Evolutionary conservation across 2,329 filamentous ascomycete species (phyloP).

Genomic region (Fusarium verrucosum): DNA sequence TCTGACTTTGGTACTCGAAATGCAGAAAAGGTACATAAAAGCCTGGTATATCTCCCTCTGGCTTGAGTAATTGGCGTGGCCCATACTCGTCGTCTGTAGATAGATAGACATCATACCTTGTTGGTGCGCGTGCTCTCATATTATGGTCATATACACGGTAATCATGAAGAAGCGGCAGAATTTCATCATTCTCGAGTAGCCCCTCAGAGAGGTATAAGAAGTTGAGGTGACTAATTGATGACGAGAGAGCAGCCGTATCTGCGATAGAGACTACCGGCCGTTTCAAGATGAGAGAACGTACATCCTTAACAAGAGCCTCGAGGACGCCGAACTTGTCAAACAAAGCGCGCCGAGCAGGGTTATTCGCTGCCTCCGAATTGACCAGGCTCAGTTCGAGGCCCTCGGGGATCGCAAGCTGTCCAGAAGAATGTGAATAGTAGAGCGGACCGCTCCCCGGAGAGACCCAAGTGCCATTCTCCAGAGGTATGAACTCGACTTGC

Average conservation of each 20-base stretch:
- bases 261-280: neutral
- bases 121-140: neutral
- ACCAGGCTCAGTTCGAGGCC: constrained; percentile 23
- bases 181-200: neutral
- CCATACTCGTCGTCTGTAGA: constrained; percentile 17
- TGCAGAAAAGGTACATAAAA: constrained; percentile 12
- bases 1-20: constrained; percentile 2
- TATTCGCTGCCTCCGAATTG: constrained; percentile 3
- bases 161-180: neutral
- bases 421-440: constrained; percentile 21
- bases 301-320: constrained; percentile 9
- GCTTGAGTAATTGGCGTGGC: constrained; percentile 10
- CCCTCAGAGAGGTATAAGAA: constrained; percentile 35
- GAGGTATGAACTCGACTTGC: constrained; percentile 21
- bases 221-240: constrained; percentile 17
- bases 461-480: constrained; percentile 29
- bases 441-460: constrained; percentile 7
- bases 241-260: neutral
- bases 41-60: neutral
- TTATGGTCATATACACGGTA: constrained; percentile 15
- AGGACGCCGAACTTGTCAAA: constrained; percentile 29
- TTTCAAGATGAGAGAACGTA: constrained; percentile 14
- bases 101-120: constrained; percentile 20
- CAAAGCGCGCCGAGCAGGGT: constrained; percentile 17
- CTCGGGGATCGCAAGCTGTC: constrained; percentile 12